Base-by-base conservation (phyloP, 2,329 filamentous ascomycete species). In the Fusarium duplospermum region DNA sequence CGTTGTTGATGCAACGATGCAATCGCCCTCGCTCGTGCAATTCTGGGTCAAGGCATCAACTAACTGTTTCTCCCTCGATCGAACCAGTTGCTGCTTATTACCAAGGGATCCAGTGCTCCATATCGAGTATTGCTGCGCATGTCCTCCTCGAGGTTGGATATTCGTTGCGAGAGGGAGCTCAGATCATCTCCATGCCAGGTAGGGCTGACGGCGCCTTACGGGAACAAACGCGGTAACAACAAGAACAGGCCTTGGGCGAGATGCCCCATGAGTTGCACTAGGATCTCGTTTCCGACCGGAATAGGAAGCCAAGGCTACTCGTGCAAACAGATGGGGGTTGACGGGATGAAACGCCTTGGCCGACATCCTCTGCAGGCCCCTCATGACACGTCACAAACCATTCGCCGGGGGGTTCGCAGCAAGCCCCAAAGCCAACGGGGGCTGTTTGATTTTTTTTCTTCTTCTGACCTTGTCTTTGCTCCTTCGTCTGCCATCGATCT, bases 351-450 rank as follows among this genome's bases (percentile, higher is more conserved):
- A 79, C 77, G 66, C 67, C 69, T 78, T 67, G 72, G 66, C 67
- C 70, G 64, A 64, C 65, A 67, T 74, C 73, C 67, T 68, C 72
- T 75, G 62, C 74, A 75, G 74, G 72, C 71, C 61, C 65, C 71
- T 69, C 71, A 65, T 76, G 77, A 79, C 77, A 78, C 76, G 77
- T 79, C 77, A 79, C 47, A 76, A 77, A 66, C 75, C 64, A 65
- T 57, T 68, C 66, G 69, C 74, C 66, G 57, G 67, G 72, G 50
- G 70, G 71, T 77, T 76, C 72, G 71, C 67, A 77, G 69, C 69
- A 70, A 69, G 67, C 61, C 65, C 64, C 67, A 66, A 66, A 62
- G 45, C 42, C 52, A 60, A 62, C 45, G 60, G 57, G 68, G 60
- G 60, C 42, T 67, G 58, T 38, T 59, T 64, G 29, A 42, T 64